These are phyloP conservation scores for Kurtzmaniella natalensis DNA, from an alignment of 1,139 yeast genomes.

Conservation along the genomic window DNA sequence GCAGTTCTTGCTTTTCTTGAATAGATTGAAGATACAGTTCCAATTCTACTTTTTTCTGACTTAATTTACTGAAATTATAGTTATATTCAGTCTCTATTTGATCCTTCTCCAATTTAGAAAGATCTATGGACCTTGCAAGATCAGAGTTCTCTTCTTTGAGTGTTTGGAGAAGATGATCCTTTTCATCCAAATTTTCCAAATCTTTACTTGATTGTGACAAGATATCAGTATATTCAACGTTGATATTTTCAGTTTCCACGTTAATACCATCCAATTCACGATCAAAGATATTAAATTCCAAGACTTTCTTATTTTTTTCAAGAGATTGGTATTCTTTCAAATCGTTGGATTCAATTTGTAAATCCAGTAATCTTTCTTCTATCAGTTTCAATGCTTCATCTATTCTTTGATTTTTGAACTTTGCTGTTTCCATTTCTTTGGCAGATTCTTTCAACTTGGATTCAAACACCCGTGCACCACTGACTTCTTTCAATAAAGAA, in stretches of 20 bases:
- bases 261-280: conserved; percentile 66
- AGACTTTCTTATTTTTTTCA: conserved; percentile 65
- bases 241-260: conserved; percentile 57
- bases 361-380: conserved; percentile 67
- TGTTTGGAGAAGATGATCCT: conserved; percentile 43
- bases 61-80: conserved; percentile 38
- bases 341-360: conserved; percentile 78
- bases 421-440: conserved; percentile 74
- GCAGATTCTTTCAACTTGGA: conserved; percentile 71
- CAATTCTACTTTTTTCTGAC: conserved; percentile 39
- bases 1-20: conserved; percentile 14
- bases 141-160: conserved; percentile 46
- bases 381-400: conserved; percentile 71
- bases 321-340: conserved; percentile 63
- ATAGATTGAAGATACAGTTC: conserved; percentile 21
- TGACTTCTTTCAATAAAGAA: conserved; percentile 78
- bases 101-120: conserved; percentile 47
- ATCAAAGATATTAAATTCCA: conserved; percentile 74
- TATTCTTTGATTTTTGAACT: conserved; percentile 65
- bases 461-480: conserved; percentile 94
- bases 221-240: conserved; percentile 51
- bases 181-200: conserved; percentile 40
- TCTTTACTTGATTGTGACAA: conserved; percentile 43
- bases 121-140: conserved; percentile 31
- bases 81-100: conserved; percentile 49